Evolutionary conservation across 139 green algal genomes (phyloP).

Genomic region (Nannochloris sp.): DNA sequence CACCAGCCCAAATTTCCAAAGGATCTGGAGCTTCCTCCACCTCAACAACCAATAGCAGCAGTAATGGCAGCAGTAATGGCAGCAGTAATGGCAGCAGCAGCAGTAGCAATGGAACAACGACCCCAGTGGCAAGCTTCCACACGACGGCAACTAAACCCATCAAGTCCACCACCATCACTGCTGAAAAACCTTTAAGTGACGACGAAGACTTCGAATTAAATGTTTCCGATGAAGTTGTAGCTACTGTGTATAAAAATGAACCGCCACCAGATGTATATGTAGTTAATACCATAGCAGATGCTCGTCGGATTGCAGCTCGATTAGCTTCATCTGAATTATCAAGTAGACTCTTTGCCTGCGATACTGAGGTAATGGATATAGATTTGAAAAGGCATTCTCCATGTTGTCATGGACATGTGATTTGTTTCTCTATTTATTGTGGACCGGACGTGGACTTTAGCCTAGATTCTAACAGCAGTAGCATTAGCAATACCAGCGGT

Average conservation of each 20-base stretch:
- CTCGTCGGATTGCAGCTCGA: constrained; percentile 1
- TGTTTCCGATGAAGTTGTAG: constrained; percentile 3
- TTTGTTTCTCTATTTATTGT: constrained; percentile 84
- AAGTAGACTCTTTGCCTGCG: constrained; percentile 63
- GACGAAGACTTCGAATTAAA: constrained; percentile 1
- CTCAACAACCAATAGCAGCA: background rate
- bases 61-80: too few species aligned
- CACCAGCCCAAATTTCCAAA: too few species aligned
- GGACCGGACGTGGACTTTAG: constrained; percentile 70
- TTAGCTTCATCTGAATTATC: constrained; percentile 1
- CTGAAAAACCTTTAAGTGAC: too few species aligned
- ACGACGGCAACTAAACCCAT: too few species aligned
- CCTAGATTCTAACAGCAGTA: too few species aligned
- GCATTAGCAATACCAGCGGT: too few species aligned
- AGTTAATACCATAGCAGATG: constrained; percentile 23
- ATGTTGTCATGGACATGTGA: constrained; percentile 82
- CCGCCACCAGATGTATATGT: constrained; percentile 33
- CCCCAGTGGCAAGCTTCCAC: too few species aligned
- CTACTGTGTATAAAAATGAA: constrained; percentile 12
- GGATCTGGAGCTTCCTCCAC: too few species aligned
- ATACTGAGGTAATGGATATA: constrained; percentile 88
- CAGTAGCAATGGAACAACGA: background rate
- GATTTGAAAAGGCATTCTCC: constrained; percentile 82
- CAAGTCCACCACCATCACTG: too few species aligned
- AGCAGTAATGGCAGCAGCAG: background rate